Evolutionary conservation across 176 grass and related monocot species (phyloP).

Genomic region (Melocanna baccifera): DNA sequence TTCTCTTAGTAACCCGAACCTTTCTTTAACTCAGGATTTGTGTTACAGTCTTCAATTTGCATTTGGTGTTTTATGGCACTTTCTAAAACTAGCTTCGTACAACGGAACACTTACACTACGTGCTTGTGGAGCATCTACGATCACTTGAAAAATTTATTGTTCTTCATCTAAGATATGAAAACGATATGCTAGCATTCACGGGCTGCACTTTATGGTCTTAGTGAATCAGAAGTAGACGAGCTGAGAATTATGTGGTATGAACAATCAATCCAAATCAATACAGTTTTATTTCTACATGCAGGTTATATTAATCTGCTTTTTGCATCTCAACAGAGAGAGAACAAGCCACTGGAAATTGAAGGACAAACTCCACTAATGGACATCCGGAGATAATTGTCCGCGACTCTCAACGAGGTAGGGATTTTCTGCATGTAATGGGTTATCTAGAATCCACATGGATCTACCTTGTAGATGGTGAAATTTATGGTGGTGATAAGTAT

Average conservation of each 20-base stretch:
- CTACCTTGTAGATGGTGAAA: constrained; percentile 89
- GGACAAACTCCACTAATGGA: constrained; percentile 80
- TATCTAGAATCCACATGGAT: constrained; percentile 85
- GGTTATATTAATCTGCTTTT: constrained; percentile 19
- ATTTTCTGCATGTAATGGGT: constrained; percentile 72
- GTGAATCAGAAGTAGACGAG: constrained; percentile 67
- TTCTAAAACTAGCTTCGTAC: constrained; percentile 84
- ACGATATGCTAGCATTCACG: constrained; percentile 96
- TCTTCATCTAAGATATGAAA: constrained; percentile 95
- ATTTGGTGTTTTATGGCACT: constrained; percentile 43
- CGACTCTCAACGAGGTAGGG: constrained; percentile 74
- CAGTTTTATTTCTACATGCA: constrained; percentile 8
- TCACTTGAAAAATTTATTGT: constrained; percentile 72
- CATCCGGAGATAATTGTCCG: constrained; percentile 74
- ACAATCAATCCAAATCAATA: background rate
- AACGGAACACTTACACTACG: constrained; percentile 76
- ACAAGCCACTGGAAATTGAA: constrained; percentile 97
- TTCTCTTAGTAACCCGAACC: constrained; percentile 19
- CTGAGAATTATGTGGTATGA: constrained; percentile 71
- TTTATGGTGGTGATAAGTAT: constrained; percentile 90
- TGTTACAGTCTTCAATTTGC: constrained; percentile 34
- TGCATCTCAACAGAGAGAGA: constrained; percentile 52
- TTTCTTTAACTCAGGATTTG: constrained; percentile 23
- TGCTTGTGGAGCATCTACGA: constrained; percentile 75
- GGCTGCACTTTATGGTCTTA: constrained; percentile 76